phyloP scores from a whole-genome alignment of 139 green algal genomes.

The Chlorella sp. region DNA sequence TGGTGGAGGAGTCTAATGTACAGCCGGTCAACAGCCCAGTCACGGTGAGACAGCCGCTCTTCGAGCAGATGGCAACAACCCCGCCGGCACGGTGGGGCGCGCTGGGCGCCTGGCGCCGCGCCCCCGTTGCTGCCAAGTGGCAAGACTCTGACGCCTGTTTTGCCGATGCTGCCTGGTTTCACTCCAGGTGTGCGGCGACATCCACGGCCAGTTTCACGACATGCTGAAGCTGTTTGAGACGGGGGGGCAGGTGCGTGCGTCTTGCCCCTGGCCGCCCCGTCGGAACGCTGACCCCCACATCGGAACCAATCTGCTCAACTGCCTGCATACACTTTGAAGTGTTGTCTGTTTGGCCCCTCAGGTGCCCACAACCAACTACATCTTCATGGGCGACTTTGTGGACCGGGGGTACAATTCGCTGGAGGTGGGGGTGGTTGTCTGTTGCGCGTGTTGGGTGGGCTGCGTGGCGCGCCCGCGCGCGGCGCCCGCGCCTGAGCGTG shows the following conservation, averaged over 20 bases:
- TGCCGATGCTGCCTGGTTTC: not conserved
- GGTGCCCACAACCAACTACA: conserved; percentile 95
- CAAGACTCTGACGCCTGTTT: not conserved
- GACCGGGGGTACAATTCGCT: conserved; percentile 99
- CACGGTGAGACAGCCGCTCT: conserved; percentile 81
- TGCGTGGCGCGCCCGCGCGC: too few relatives aligned
- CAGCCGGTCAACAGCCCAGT: conserved; percentile 97
- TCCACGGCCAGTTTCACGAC: conserved; percentile 99
- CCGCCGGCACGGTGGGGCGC: too few relatives aligned
- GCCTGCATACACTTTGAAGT: too few relatives aligned
- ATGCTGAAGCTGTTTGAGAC: conserved; percentile 97
- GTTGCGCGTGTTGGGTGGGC: too few relatives aligned
- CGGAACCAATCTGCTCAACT: too few relatives aligned
- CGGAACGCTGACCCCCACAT: too few relatives aligned
- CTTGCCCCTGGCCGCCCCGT: too few relatives aligned
- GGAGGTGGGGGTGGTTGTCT: too few relatives aligned
- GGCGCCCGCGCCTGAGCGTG: too few relatives aligned
- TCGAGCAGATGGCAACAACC: too few relatives aligned
- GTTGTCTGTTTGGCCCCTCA: not conserved
- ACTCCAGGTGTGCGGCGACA: conserved; percentile 95
- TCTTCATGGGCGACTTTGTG: conserved; percentile 99
- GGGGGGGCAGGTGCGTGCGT: conserved; percentile 80
- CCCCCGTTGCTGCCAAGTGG: too few relatives aligned
- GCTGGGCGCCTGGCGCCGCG: too few relatives aligned
- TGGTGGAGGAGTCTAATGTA: conserved; percentile 99